Conservation (phyloP, 1,139 yeast species). For the Chernovozyma aurita region DNA sequence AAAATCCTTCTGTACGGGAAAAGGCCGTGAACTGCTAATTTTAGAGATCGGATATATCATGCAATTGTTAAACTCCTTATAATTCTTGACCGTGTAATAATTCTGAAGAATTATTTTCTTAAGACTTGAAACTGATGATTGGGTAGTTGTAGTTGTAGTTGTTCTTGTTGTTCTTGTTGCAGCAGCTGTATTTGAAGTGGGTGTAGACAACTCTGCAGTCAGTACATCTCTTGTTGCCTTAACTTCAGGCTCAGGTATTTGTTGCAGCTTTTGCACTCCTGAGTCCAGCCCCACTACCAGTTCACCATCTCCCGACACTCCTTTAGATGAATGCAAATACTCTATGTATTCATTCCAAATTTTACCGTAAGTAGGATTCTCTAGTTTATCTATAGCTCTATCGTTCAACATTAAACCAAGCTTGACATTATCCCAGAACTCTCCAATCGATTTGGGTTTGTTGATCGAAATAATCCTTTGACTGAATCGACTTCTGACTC, state of each 20-base stretch:
- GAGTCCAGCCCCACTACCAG: no score
- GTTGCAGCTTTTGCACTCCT: no score
- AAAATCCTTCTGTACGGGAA: slow-evolving; percentile 30
- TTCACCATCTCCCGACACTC: no score
- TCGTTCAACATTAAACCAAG: slow-evolving; percentile 23
- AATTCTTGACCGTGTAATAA: slow-evolving; percentile 58
- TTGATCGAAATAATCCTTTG: slow-evolving; percentile 66
- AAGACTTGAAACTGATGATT: slow-evolving; percentile 7
- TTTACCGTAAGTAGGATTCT: slow-evolving; percentile 21
- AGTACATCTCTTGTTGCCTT: no score
- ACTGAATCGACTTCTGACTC: slow-evolving; percentile 87
- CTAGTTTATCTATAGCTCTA: slow-evolving; percentile 12
- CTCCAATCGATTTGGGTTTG: slow-evolving; percentile 42
- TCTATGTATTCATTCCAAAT: slow-evolving; percentile 53
- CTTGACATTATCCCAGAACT: slow-evolving; percentile 36
- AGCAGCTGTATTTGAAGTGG: neutral
- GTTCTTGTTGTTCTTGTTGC: neutral
- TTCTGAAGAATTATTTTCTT: slow-evolving; percentile 32
- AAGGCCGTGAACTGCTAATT: slow-evolving; percentile 23
- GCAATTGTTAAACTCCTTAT: slow-evolving; percentile 49
- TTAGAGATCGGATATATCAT: slow-evolving; percentile 45
- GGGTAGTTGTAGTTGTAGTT: neutral
- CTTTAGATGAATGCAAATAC: neutral
- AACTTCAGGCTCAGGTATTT: no score
- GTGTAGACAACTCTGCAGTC: no score